Evolutionary conservation across 352 stramenopile genomes (phyloP), one percentile per base, ranked within the genome.

Genomic region (Globisporangium paddicum): DNA sequence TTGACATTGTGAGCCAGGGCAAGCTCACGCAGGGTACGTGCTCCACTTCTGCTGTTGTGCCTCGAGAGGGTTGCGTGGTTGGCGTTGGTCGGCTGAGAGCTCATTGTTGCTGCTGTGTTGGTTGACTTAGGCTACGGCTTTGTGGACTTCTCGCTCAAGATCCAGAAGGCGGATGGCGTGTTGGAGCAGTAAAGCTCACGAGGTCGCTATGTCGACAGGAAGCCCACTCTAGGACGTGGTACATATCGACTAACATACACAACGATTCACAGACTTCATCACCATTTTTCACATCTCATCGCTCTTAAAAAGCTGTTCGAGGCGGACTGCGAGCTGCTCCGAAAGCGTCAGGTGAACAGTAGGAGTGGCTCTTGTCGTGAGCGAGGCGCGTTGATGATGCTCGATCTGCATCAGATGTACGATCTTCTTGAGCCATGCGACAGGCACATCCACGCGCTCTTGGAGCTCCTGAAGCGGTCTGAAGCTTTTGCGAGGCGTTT

Each of bases 141-240:
- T 69, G 55, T 99, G 41, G 96, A 99, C 79, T 99, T 98, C 55
- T 98, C 93, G 63, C 84, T 99, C 54, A 99, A 99, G 74, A 98
- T 99, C 63, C 81, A 92, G 55, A 95, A 93, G 60, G 69, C 77
- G 3, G 80, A 90, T 34, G 80, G 83, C 38, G 62, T 93, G 21
- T 53, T 92, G 38, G 18, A 71, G 63, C 35, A 69, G 23, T 70
- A 72, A 72, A 62, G 23, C n/a, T n/a, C 46, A 37, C 34, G 13
- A 14, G 8, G 8, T 38, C 34, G 16, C 34, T 11, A 38, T 38
- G 8, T 38, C 34, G 13, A 38, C 34, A 16, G 9, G n/a, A n/a
- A n/a, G n/a, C n/a, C n/a, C n/a, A n/a, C n/a, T 30, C n/a, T 18
- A 6, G 10, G 14, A 51, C 45, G 3, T 16, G 11, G 38, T 38